Conservation (phyloP, 2,329 filamentous ascomycete species). For the Neonectria hederae region DNA sequence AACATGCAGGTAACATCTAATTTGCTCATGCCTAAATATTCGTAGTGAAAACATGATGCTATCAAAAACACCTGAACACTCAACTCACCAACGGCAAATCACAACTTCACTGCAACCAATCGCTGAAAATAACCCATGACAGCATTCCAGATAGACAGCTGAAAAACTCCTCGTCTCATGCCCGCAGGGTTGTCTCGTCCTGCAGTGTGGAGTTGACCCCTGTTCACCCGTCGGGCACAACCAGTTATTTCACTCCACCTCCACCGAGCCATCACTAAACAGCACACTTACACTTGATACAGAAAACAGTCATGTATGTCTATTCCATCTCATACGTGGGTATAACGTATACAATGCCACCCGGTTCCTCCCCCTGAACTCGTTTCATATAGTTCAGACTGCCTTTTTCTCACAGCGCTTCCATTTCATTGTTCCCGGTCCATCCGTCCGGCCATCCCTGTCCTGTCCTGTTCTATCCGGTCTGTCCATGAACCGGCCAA, state of each 20-base stretch:
- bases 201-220: background rate
- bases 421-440: background rate
- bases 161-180: background rate
- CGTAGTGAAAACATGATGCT: background rate
- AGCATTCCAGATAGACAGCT: background rate
- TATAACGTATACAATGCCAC: background rate
- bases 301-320: background rate
- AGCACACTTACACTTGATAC: background rate
- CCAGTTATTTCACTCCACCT: background rate
- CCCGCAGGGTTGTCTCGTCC: background rate
- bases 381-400: background rate
- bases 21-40: too few species aligned
- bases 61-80: background rate
- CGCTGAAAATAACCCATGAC: background rate
- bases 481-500: background rate
- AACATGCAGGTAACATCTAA: background rate
- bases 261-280: background rate
- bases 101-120: background rate
- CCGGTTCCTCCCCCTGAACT: background rate
- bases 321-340: background rate
- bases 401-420: background rate
- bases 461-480: slow-evolving; percentile 9
- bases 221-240: background rate
- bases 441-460: slow-evolving; percentile 15
- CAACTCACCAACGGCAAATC: background rate